Base-by-base conservation (phyloP, 805 yeast species). In the Saccharomycopsis sp. region DNA sequence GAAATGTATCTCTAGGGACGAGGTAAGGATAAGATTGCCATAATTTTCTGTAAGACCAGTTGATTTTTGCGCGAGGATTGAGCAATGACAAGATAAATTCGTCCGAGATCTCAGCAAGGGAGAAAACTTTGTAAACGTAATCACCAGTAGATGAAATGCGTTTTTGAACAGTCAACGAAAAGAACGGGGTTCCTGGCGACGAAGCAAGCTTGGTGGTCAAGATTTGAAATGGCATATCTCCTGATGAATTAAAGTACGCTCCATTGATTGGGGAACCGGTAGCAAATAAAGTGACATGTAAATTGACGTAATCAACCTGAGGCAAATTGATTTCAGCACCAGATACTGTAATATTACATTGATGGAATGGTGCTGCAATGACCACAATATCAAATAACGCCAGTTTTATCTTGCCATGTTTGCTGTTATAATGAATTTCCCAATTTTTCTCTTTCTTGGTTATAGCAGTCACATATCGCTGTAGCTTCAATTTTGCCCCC, bases 11-110 rank as follows among this genome's bases (percentile, higher is more conserved):
- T 1, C 53, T 48, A 1, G 75, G 67, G 2, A 9, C 50, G 31
- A 71, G 54, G 14, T 57, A 53, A 1, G 78, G 79, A 46, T 70
- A 73, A 20, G 75, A 61, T 14, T 58, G 42, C 77, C 77, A 73
- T 6, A 50, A 37, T 44, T 72, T 66, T 26, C 56, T 54, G 42
- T 57, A 54, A n/a, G 54, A 44, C 51, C 60, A 54, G 3, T 57
- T 38, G 14, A 65, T 49, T 27, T 52, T 50, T 2, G 48, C 41
- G 1, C 35, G 4, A 8, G 56, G 57, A 33, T 6, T 54, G 8
- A 41, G 32, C 21, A 20, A 8, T 4, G 13, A 16, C 6, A 7
- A 13, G n/a, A 41, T 34, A 4, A 23, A 41, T 2, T 41, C 40
- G 4, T 9, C 11, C 4, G 53, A 42, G 20, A 68, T 41, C 7